These are phyloP conservation scores for Penicillium taxi DNA, from an alignment of 495 filamentous ascomycete species.

Conservation along the genomic window DNA sequence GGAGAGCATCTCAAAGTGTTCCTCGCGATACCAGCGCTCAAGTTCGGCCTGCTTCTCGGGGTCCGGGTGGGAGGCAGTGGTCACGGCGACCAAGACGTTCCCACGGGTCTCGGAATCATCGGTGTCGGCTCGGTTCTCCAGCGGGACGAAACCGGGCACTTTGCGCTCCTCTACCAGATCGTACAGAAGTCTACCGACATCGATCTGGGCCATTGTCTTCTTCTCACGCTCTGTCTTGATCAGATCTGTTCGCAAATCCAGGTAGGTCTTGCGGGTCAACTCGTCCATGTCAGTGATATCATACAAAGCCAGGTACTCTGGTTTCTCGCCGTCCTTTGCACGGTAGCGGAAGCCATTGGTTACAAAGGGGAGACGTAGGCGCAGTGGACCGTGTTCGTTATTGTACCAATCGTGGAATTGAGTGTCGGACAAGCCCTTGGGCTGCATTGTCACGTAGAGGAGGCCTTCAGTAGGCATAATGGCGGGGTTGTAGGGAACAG, in stretches of 20 bases:
- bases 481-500: neutral
- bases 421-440: constrained; percentile 50
- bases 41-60: constrained; percentile 48
- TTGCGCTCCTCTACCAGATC: constrained; percentile 51
- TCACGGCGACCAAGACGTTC: constrained; percentile 54
- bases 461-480: constrained; percentile 49
- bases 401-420: constrained; percentile 90
- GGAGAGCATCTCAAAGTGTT: constrained; percentile 62
- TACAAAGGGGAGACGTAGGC: constrained; percentile 65
- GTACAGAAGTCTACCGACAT: constrained; percentile 60
- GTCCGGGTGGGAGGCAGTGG: constrained; percentile 46
- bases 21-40: constrained; percentile 60
- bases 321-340: constrained; percentile 49
- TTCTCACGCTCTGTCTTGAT: constrained; percentile 67
- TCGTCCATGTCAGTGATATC: constrained; percentile 67
- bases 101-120: constrained; percentile 50
- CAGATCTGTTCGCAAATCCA: constrained; percentile 51
- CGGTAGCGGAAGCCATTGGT: constrained; percentile 71
- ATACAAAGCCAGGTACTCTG: constrained; percentile 71
- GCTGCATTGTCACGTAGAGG: constrained; percentile 75
- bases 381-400: constrained; percentile 74
- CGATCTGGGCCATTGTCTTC: constrained; percentile 66
- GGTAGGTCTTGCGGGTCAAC: constrained; percentile 57
- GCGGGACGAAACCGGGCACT: constrained; percentile 43
- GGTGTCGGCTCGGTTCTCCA: constrained; percentile 50